Percentiles rank a stretch among this genome's conserved stretches.
phyloP scores from a whole-genome alignment of 2,329 filamentous ascomycete species.

The Verruconis gallopava region DNA sequence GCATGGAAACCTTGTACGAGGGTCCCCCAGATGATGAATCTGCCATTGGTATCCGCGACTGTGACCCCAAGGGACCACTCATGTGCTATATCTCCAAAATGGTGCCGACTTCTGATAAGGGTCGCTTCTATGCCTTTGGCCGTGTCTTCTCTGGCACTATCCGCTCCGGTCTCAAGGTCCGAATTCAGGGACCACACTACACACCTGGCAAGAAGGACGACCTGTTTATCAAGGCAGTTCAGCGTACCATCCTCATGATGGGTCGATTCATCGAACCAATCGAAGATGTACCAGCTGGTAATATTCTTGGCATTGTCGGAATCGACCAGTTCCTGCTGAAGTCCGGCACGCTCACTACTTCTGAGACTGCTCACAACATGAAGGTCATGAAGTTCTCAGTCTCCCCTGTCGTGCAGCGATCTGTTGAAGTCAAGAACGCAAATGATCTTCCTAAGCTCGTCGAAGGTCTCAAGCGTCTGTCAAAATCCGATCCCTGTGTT shows the following conservation, averaged over 20 bases:
- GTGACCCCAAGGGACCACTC: slow-evolving; percentile 92
- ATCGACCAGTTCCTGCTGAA: slow-evolving; percentile 99
- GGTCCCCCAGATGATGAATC: slow-evolving; percentile 86
- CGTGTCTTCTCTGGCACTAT: slow-evolving; percentile 99
- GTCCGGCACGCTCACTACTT: slow-evolving; percentile 97
- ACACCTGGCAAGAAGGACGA: slow-evolving; percentile 96
- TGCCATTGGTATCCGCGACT: slow-evolving; percentile 95
- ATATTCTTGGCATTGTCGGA: slow-evolving; percentile 99
- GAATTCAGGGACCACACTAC: slow-evolving; percentile 99
- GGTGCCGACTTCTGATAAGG: slow-evolving; percentile 99
- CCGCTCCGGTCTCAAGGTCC: slow-evolving; percentile 95
- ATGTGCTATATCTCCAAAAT: slow-evolving; percentile 99
- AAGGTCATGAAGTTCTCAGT: slow-evolving; percentile 99
- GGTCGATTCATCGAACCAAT: slow-evolving; percentile 98
- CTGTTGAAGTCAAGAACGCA: slow-evolving; percentile 99
- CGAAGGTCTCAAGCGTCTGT: slow-evolving; percentile 99
- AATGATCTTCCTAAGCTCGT: slow-evolving; percentile 99
- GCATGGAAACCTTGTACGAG: slow-evolving; percentile 97
- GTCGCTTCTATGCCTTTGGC: slow-evolving; percentile 99
- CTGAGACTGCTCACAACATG: slow-evolving; percentile 96
- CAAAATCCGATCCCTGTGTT: slow-evolving; percentile 99
- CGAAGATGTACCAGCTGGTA: slow-evolving; percentile 96
- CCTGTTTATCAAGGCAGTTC: slow-evolving; percentile 97
- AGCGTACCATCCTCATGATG: slow-evolving; percentile 99
- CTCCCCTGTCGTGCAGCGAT: slow-evolving; percentile 94